These are phyloP conservation scores for Plasmodium knowlesi DNA, from an alignment of 169 alveolate genomes.

Conservation along the genomic window DNA sequence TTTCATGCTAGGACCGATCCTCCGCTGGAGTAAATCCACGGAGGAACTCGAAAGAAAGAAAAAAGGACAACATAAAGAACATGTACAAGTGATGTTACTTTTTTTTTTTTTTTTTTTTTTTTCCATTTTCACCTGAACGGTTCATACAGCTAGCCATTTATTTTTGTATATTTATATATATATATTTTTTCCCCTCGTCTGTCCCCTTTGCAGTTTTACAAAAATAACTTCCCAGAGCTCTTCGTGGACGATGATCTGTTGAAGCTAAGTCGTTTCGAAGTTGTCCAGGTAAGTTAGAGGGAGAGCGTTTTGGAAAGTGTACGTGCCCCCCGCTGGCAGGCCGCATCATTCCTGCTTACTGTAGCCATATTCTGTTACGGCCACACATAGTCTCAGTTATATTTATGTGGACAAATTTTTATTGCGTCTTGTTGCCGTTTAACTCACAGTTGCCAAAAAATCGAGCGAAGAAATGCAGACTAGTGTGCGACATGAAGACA, in stretches of 20 bases:
- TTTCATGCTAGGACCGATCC: too few relatives aligned
- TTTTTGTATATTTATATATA: too few relatives aligned
- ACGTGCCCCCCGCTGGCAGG: too few relatives aligned
- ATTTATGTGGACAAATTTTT: not conserved
- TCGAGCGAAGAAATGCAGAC: constrained; percentile 67
- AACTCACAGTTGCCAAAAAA: constrained; percentile 47
- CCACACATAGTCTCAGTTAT: not conserved
- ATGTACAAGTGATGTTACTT: not conserved
- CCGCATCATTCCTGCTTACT: too few relatives aligned
- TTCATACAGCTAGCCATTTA: too few relatives aligned
- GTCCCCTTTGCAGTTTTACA: constrained; percentile 26
- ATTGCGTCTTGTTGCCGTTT: not conserved
- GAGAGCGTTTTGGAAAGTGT: not conserved
- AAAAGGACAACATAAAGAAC: not conserved
- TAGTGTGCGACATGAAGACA: constrained; percentile 41
- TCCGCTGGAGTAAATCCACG: too few relatives aligned
- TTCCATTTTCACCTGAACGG: not conserved
- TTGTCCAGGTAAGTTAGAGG: constrained; percentile 11
- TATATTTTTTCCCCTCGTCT: not conserved
- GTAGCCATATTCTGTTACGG: not conserved
- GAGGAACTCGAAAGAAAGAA: not conserved
- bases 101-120: too few relatives aligned
- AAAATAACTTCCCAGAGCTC: constrained; percentile 29
- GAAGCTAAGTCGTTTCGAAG: constrained; percentile 36
- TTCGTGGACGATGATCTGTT: constrained; percentile 29